A percentile compares a stretch with the other conserved stretches of the same genome.
Conservation (phyloP, 2,329 filamentous ascomycete species). For the Arachnomyces sp. region DNA sequence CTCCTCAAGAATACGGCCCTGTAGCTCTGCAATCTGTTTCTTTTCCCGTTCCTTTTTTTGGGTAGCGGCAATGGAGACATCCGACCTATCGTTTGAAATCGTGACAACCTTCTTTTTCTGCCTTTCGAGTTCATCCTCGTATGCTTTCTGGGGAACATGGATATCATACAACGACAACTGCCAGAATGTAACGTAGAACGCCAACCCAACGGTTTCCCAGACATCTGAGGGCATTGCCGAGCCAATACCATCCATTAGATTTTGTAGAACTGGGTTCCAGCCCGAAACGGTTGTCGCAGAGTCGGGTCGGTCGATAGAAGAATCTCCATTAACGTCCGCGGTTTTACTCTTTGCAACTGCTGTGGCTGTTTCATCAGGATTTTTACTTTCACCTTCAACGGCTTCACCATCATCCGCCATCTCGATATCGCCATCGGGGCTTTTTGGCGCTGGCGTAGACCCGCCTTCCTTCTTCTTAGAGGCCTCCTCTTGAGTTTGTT, state of each 20-base stretch:
- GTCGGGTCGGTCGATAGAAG: conserved; percentile 10
- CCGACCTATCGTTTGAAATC: conserved; percentile 63
- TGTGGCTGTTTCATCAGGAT: conserved; percentile 14
- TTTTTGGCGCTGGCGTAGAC: conserved; percentile 12
- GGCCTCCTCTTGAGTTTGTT: conserved; percentile 18
- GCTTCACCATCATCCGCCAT: conserved; percentile 28
- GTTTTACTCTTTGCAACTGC: conserved; percentile 13
- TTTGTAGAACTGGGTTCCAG: conserved; percentile 64
- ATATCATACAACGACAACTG: conserved; percentile 77
- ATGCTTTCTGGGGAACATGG: conserved; percentile 66
- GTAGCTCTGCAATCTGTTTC: conserved; percentile 60
- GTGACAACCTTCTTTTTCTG: conserved; percentile 60
- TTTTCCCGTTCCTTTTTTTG: conserved; percentile 63
- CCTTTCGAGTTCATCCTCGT: conserved; percentile 65
- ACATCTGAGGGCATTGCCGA: conserved; percentile 53
- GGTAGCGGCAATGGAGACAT: conserved; percentile 60
- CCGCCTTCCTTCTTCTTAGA: conserved; percentile 22
- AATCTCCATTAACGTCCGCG: conserved; percentile 10
- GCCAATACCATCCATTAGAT: conserved; percentile 63
- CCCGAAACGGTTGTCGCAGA: conserved; percentile 35
- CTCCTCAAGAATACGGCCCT: conserved; percentile 65
- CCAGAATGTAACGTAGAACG: conserved; percentile 91
- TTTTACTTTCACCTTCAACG: conserved; percentile 26
- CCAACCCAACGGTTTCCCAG: conserved; percentile 64
- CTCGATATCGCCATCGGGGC: conserved; percentile 18